A percentile compares a stretch with the other conserved stretches of the same genome.
Conservation (phyloP, 192 early-diverging fungal species). For the Coemansia erecta region DNA sequence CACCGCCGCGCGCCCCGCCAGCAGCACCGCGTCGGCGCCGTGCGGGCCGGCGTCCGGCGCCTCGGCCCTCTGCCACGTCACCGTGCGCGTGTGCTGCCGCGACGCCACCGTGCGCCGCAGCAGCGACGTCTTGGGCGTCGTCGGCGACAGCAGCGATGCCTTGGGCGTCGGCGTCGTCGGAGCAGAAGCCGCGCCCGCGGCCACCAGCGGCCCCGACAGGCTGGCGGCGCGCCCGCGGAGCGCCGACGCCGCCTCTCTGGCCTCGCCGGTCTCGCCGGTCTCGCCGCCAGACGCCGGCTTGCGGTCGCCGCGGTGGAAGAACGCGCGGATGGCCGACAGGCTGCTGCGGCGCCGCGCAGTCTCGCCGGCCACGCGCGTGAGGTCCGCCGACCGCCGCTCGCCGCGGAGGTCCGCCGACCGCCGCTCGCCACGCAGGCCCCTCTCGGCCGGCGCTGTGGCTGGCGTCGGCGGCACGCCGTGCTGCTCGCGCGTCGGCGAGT, state of each 20-base stretch:
- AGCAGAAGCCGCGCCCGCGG: neutral
- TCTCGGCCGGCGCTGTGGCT: neutral
- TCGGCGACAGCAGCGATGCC: neutral
- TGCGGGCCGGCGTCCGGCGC: neutral
- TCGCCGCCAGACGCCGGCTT: neutral
- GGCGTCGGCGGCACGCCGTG: neutral
- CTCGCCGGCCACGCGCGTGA: neutral
- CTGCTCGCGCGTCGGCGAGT: neutral
- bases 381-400: neutral
- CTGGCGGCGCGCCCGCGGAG: slow-evolving; percentile 1
- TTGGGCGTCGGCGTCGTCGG: neutral
- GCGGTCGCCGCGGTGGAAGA: slow-evolving; percentile 31
- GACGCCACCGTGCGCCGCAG: slow-evolving; percentile 2
- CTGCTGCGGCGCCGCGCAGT: slow-evolving; percentile 33
- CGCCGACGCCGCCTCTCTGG: neutral
- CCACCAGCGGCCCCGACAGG: neutral
- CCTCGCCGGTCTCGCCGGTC: neutral
- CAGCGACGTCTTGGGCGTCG: neutral
- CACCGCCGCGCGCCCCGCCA: slow-evolving; percentile 37
- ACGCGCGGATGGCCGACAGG: slow-evolving; percentile 22
- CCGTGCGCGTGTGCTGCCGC: neutral
- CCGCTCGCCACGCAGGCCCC: too few relatives aligned
- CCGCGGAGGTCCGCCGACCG: too few relatives aligned
- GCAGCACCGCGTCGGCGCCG: neutral
- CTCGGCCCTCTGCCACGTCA: slow-evolving; percentile 5